phyloP scores from a whole-genome alignment of 495 filamentous ascomycete species.

The Aspergillus ellipticus region DNA sequence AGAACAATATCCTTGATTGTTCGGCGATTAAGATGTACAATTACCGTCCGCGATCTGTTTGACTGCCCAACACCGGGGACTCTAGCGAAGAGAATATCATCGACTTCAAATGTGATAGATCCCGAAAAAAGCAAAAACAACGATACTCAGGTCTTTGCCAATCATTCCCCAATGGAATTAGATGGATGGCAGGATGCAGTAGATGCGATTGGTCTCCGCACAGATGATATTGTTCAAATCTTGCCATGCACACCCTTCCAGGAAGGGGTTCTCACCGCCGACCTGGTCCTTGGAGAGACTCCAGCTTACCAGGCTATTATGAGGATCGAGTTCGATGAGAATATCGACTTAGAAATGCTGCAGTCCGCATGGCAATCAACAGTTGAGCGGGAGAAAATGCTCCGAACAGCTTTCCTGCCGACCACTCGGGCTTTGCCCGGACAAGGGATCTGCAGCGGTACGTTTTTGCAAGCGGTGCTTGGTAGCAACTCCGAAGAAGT shows the following conservation, averaged over 20 bases:
- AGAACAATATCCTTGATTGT: not conserved
- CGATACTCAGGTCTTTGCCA: not conserved
- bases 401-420: constrained; percentile 2
- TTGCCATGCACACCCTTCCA: constrained; percentile 7
- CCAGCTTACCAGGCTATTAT: not conserved
- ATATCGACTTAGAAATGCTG: not conserved
- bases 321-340: not conserved
- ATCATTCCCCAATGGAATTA: not conserved
- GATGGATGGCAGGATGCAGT: not conserved
- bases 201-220: not conserved
- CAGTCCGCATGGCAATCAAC: not conserved
- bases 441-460: constrained; percentile 1
- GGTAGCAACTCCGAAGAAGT: not conserved
- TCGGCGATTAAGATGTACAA: not conserved
- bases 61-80: not conserved
- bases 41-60: constrained; percentile 4
- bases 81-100: not conserved
- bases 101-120: not conserved
- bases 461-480: constrained; percentile 1
- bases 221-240: not conserved
- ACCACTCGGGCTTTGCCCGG: not conserved
- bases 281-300: not conserved
- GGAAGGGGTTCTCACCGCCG: constrained; percentile 1
- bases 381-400: constrained; percentile 1
- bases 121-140: not conserved